Evolutionary conservation across 441 rosid species (phyloP), one percentile per base, ranked within the genome.

Genomic region (Kokia cookei): DNA sequence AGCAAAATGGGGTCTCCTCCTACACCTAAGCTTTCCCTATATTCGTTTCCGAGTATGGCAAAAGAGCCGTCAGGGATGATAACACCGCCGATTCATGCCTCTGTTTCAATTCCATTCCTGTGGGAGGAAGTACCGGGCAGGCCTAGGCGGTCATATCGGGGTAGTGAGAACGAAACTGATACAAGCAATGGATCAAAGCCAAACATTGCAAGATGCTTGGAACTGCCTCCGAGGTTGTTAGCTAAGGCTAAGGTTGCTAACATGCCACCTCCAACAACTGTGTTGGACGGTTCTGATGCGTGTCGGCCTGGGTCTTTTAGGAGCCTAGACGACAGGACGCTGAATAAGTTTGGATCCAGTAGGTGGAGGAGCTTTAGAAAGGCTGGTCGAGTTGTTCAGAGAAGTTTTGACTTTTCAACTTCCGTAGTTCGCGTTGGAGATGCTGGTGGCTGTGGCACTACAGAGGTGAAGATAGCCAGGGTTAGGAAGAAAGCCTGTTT

Each of bases 81-180:
- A 14, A 86, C 97, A 24, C 89, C 98, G 15, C 98, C 96, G 0
- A 77, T 88, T 65, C 81, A 83, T 17, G 53, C 81, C 35, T 69
- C 78, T 0, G 93, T 86, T 14, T 85, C 98, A 13, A 72, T 93
- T 43, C 98, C 98, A 2, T 93, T 93, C 54, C 79, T 76, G 74
- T 93, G 98, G 98, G 98, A 93, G 72, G 98, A 91, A 78, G 93
- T 84, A 15, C 98, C 98, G 0, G 98, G 98, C 13, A 87, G 82
- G 89, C 96, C 98, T 1, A 88, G 91, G 48, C 81, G 70, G 14
- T 50, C 62, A 12, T 58, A 58, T 58, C 62, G 62, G 14, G 6
- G 73, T 64, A 10, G 26, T n/a, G 13, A 29, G 7, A 63, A 42
- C 43, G 65, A 43, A 19, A 71, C 10, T 27, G 15, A 22, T 24